A percentile compares a stretch with the other conserved stretches of the same genome.
These are phyloP conservation scores for Apiospora koreana DNA, from an alignment of 2,329 filamentous ascomycete species.

Conservation along the genomic window DNA sequence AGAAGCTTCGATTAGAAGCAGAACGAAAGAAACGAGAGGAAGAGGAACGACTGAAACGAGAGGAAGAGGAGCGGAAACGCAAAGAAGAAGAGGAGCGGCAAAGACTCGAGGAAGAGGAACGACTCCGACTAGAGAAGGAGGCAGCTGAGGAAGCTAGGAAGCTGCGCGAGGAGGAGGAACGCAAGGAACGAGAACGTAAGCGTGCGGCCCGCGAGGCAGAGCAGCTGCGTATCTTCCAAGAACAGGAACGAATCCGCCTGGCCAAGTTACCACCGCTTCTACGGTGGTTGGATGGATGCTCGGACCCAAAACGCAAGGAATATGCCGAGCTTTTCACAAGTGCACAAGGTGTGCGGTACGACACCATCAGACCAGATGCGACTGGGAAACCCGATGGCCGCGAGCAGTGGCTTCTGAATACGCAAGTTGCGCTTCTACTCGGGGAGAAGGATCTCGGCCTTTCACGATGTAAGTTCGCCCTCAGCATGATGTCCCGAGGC, in stretches of 20 bases:
- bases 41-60: slow-evolving; percentile 36
- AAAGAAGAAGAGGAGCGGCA: slow-evolving; percentile 39
- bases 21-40: slow-evolving; percentile 34
- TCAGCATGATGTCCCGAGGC: neutral
- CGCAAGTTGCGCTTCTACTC: slow-evolving; percentile 62
- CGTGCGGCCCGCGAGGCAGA: slow-evolving; percentile 51
- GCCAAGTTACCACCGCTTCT: slow-evolving; percentile 61
- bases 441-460: slow-evolving; percentile 65
- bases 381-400: slow-evolving; percentile 57
- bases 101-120: slow-evolving; percentile 49
- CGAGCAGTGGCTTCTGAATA: slow-evolving; percentile 68
- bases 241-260: slow-evolving; percentile 56
- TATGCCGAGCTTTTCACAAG: slow-evolving; percentile 56
- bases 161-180: slow-evolving; percentile 54
- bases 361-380: slow-evolving; percentile 58
- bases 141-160: slow-evolving; percentile 51
- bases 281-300: slow-evolving; percentile 58
- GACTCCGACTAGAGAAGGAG: slow-evolving; percentile 48
- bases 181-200: slow-evolving; percentile 49
- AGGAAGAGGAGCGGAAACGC: slow-evolving; percentile 39
- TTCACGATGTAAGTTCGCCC: slow-evolving; percentile 54
- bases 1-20: slow-evolving; percentile 24
- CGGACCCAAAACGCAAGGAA: slow-evolving; percentile 51
- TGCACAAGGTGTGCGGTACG: slow-evolving; percentile 63
- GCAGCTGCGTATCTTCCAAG: slow-evolving; percentile 50